These are phyloP conservation scores for Maudiozyma bulderi DNA, from an alignment of 805 yeast species.

Conservation along the genomic window DNA sequence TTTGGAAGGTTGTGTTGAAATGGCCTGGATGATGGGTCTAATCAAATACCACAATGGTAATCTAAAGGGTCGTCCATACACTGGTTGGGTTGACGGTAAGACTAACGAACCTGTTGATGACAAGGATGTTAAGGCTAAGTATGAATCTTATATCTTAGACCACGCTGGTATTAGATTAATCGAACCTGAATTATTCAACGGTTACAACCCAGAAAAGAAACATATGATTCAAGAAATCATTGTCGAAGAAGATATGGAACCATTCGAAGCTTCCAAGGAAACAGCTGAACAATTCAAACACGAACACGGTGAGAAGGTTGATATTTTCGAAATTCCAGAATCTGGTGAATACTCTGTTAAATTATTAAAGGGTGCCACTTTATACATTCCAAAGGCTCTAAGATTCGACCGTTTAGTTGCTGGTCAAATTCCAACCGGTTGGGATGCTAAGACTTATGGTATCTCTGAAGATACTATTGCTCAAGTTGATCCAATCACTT, in stretches of 20 bases:
- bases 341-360: constrained; percentile 88
- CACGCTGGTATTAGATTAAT: constrained; percentile 95
- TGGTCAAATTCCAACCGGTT: constrained; percentile 93
- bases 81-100: constrained; percentile 97
- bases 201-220: constrained; percentile 92
- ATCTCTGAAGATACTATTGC: constrained; percentile 82
- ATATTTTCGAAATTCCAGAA: constrained; percentile 78
- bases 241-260: constrained; percentile 91
- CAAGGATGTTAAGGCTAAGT: constrained; percentile 82
- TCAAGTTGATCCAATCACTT: constrained; percentile 95
- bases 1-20: constrained; percentile 94
- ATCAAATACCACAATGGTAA: constrained; percentile 89
- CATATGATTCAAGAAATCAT: constrained; percentile 91
- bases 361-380: constrained; percentile 84
- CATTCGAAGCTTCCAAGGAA: constrained; percentile 90
- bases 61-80: constrained; percentile 55
- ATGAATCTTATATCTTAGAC: constrained; percentile 78
- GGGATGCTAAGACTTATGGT: constrained; percentile 95
- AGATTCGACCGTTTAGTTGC: constrained; percentile 60
- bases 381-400: constrained; percentile 75
- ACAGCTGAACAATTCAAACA: constrained; percentile 90
- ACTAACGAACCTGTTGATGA: constrained; percentile 90
- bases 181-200: constrained; percentile 90
- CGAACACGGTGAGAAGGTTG: constrained; percentile 91
- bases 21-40: constrained; percentile 99